Percentiles rank a stretch among this genome's conserved stretches.
Evolutionary conservation across 2,329 filamentous ascomycete genomes (phyloP).

Genomic region (Diplodia corticola): DNA sequence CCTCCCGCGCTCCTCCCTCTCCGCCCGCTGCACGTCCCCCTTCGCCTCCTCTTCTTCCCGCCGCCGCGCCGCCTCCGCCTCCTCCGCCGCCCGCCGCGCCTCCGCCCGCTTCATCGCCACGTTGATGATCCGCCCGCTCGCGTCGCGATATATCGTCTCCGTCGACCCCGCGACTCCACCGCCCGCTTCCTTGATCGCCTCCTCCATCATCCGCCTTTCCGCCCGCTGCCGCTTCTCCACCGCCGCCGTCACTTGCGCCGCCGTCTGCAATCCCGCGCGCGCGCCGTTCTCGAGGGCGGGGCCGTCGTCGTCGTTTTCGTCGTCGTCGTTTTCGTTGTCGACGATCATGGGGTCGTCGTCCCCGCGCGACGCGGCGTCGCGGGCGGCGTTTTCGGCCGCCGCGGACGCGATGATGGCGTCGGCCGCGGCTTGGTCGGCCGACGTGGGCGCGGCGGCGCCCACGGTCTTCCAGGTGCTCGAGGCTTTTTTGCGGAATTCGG

Average conservation of each 20-base stretch:
- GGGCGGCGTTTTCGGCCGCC: constrained; percentile 64
- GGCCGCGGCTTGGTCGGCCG: constrained; percentile 63
- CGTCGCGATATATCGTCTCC: constrained; percentile 94
- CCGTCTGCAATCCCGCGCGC: constrained; percentile 82
- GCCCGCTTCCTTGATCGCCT: constrained; percentile 50
- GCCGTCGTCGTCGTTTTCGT: constrained; percentile 41
- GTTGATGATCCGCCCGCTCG: constrained; percentile 91
- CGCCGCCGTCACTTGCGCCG: constrained; percentile 64
- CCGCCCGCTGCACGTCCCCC: constrained; percentile 79
- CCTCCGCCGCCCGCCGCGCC: constrained; percentile 74
- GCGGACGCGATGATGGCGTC: constrained; percentile 76
- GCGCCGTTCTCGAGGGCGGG: constrained; percentile 82
- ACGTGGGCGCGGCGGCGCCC: constrained; percentile 52
- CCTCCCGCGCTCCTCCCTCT: constrained; percentile 65
- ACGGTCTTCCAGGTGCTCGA: constrained; percentile 67
- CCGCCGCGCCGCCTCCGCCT: constrained; percentile 64
- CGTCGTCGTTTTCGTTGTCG: constrained; percentile 46
- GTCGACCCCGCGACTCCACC: constrained; percentile 42
- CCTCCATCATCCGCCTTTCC: constrained; percentile 55
- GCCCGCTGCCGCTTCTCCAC: constrained; percentile 64
- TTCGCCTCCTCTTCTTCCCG: constrained; percentile 70
- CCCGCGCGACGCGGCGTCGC: constrained; percentile 41
- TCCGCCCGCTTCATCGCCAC: constrained; percentile 88
- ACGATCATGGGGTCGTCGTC: constrained; percentile 50
- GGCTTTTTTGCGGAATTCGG: constrained; percentile 70